These are phyloP conservation scores for Codiaeum variegatum DNA, from an alignment of 441 rosid species.

Conservation along the genomic window DNA sequence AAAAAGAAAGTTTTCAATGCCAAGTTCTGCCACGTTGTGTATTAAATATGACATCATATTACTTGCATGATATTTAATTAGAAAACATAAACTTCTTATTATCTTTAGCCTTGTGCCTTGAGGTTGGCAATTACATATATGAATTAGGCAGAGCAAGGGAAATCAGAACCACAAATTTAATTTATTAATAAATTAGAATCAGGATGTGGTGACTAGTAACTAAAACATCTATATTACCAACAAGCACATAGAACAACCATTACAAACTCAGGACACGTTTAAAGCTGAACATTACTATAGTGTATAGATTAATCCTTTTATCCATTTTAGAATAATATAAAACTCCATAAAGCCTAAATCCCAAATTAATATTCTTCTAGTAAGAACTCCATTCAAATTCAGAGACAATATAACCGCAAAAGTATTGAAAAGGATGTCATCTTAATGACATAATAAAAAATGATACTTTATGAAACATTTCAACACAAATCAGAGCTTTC, in stretches of 20 bases:
- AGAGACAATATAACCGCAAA: not conserved
- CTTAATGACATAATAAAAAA: not conserved
- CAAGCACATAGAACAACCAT: not conserved
- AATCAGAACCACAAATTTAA: not conserved
- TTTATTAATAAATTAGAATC: not conserved
- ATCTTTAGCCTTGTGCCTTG: not conserved
- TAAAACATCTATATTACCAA: not conserved
- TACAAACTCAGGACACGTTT: not conserved
- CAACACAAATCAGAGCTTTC: conserved; percentile 89
- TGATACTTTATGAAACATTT: conserved; percentile 74
- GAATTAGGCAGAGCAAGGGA: not conserved
- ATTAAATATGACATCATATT: too few species aligned
- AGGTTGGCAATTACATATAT: not conserved
- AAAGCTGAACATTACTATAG: not conserved
- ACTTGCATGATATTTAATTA: not conserved
- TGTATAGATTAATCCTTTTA: not conserved
- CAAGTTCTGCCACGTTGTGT: too few species aligned
- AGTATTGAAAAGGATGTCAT: not conserved
- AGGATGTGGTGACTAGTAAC: not conserved
- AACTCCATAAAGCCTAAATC: not conserved
- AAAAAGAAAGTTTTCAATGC: too few species aligned
- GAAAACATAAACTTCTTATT: not conserved
- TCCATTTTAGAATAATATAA: conserved; percentile 1
- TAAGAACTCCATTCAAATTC: not conserved
- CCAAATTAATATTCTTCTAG: not conserved